Base-by-base conservation (phyloP, 2,329 filamentous ascomycete species). In the Neofusicoccum umdonicola region DNA sequence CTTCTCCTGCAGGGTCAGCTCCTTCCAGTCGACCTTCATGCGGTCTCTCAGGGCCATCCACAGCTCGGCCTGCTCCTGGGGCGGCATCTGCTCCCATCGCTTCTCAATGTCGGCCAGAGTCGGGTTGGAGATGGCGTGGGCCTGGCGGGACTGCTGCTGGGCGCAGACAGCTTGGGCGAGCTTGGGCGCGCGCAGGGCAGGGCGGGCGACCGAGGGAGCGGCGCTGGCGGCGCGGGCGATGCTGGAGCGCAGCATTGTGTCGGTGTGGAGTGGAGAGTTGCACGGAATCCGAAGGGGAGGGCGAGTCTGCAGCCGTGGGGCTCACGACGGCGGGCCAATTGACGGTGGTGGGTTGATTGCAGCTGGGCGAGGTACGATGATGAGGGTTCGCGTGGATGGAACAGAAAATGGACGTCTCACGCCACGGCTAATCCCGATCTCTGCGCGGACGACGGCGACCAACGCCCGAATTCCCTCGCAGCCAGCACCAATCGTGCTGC, bases 1-100 rank as follows among this genome's bases (percentile, higher is more conserved):
- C 91, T 99, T 97, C 87, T 99, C 95, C 82, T 95, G 90, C 76
- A 96, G 72, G 61, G 95, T 97, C 84, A 99, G 84, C 77, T 98
- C 92, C 77, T 90, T 87, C 95, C 95, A 99, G 85, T 92, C 93
- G 74, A 87, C 88, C 91, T 97, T 97, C 95, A 99, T 99, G 77
- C 95, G 90, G 84, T 99, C 95, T 81, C 95, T 88, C 80, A 99
- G 85, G 73, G 90, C 85, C 95, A 99, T 99, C 95, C 95, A 99
- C 74, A 99, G 85, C 78, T 99, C 95, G 71, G 95, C 95, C 88
- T 99, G 95, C 87, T 99, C 95, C 86, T 97, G 93, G 69, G 95
- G 92, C 66, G 94, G 93, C 91, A 98, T 93, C 69, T 85, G 87
- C 85, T 99, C 95, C 95, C 95, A 99, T 85, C 95, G 87, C 90